Base-by-base conservation (phyloP, 805 yeast species). In the Hanseniaspora lachancei region DNA sequence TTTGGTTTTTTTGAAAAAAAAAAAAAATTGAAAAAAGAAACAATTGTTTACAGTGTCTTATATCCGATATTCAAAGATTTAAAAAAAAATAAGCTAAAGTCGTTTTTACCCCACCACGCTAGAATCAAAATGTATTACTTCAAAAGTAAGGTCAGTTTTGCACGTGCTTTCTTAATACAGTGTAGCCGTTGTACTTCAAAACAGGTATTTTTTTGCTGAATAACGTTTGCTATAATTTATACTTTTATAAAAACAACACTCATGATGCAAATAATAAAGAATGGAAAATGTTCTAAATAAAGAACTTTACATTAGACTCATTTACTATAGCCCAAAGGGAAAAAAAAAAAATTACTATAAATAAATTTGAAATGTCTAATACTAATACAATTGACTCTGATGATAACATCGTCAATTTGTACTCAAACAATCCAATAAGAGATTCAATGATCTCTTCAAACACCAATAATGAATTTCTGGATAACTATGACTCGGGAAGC, bases 351-450 rank as follows among this genome's bases (percentile, higher is more conserved):
- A 24, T 24, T 24, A 24, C 29, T 27, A 27, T 27, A 27, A 27
- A 27, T 27, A 27, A 27, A 27, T 23, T 21, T 16, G 24, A 24
- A n/a, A 52, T 52, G 55, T 36, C 44, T 3, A 44, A 38, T 13
- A 36, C 43, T 7, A 52, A 52, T 29, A 52, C 49, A 2, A 18
- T 44, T 15, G 49, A 43, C 12, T 44, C 49, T n/a, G 55, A 18
- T 3, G 35, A 40, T 9, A 47, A 52, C 40, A 24, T 52, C 6
- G 29, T 52, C 7, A 52, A 43, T 13, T 24, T 52, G 38, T 52
- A 52, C 18, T 36, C 35, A 15, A 13, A 16, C 13, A 35, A 47
- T 15, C 51, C 38, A 8, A 7, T 36, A 23, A 46, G 56, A 20
- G 47, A 29, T 6, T 47, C 56, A 5, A 9, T 47, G 24, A 40